Base-by-base conservation (phyloP, 2,329 filamentous ascomycete genomes). In the Magnaporthiopsis incrustans region DNA sequence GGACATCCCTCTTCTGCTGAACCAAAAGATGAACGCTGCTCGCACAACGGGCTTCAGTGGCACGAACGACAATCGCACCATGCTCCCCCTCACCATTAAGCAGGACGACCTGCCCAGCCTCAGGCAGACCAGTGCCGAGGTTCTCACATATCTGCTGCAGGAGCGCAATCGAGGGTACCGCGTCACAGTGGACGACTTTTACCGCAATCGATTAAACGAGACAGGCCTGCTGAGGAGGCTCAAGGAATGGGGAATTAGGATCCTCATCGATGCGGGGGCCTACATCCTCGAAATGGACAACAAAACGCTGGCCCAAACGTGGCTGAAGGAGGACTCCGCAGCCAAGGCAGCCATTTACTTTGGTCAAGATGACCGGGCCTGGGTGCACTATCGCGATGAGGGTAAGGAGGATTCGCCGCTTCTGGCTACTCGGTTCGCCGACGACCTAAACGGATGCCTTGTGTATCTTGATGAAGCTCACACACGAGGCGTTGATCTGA, bases 391-490 rank as follows among this genome's bases (percentile, higher is more conserved):
- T 14, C 68, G 85, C 89, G 0, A 82, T 0, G 65, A 78, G 0
- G 83, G 89, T 35, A 79, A 87, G 4, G 70, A 71, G 0, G 67
- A 79, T 0, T 82, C 86, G 53, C 69, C 74, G 0, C 76, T 92
- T 0, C 78, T 82, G 4, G 79, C 76, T 0, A 92, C 89, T 0
- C 80, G 86, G 0, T 91, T 84, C 68, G 73, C 76, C 0, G 76
- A 79, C 0, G 80, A 86, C 7, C 73, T 89, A 0, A 83, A 85
- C 6, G 68, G 67, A 0, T 92, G 89, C 64, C 71, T 90, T 0
- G 78, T 92, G 0, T 92, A 87, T 63, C 77, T 93, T 0, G 89
- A 92, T 61, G 85, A 92, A 65, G 81, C 83, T 0, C 89, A 92
- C 66, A 90, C 89, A 0, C 74, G 89, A 66, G 89, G 90, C 0